A percentile compares a stretch with the other conserved stretches of the same genome.
These are phyloP conservation scores for Periglandula ipomoeae DNA, from an alignment of 2,329 filamentous ascomycete species.

Conservation along the genomic window DNA sequence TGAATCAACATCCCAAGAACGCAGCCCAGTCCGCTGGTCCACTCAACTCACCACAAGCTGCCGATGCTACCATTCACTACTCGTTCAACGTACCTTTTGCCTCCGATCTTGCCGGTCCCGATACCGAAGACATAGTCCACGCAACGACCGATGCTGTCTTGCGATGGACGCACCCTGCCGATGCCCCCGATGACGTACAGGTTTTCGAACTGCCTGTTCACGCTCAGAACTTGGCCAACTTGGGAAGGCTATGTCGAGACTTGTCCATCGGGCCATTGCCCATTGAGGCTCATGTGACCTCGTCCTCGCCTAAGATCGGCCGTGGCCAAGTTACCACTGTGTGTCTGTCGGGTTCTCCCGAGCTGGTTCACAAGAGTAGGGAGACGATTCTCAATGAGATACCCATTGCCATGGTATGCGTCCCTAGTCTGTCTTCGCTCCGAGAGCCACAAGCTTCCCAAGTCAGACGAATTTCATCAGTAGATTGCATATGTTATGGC, in stretches of 20 bases:
- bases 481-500: not conserved
- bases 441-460: not conserved
- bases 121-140: slow-evolving; percentile 90
- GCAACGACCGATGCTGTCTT: slow-evolving; percentile 80
- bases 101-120: slow-evolving; percentile 82
- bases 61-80: slow-evolving; percentile 76
- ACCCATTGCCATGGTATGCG: slow-evolving; percentile 79
- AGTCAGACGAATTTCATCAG: not conserved
- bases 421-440: not conserved
- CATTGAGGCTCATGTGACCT: slow-evolving; percentile 75
- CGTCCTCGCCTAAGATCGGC: slow-evolving; percentile 65
- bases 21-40: slow-evolving; percentile 42
- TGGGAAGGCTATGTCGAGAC: slow-evolving; percentile 73
- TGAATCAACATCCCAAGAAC: slow-evolving; percentile 51
- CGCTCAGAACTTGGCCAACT: slow-evolving; percentile 69
- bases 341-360: slow-evolving; percentile 78
- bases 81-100: slow-evolving; percentile 97
- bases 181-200: slow-evolving; percentile 73
- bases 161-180: slow-evolving; percentile 88
- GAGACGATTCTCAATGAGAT: slow-evolving; percentile 87
- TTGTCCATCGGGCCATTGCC: slow-evolving; percentile 63
- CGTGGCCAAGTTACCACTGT: slow-evolving; percentile 74
- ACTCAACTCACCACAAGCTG: slow-evolving; percentile 58
- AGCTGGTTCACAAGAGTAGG: slow-evolving; percentile 81
- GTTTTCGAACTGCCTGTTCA: slow-evolving; percentile 90